Evolutionary conservation across 1,139 yeast genomes (phyloP), one percentile per base, ranked within the genome.

Genomic region (Hyphopichia fennica): DNA sequence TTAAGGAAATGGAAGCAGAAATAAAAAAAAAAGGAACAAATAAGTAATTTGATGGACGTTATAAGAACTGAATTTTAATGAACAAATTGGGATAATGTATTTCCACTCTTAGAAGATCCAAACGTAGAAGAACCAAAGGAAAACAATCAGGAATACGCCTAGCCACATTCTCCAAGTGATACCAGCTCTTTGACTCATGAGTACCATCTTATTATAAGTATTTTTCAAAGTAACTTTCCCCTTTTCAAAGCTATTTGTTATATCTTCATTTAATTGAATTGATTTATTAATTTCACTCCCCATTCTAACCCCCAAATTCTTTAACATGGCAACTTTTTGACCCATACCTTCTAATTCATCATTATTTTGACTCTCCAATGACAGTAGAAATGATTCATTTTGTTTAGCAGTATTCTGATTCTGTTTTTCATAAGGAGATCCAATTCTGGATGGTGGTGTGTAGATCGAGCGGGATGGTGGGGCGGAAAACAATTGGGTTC

Each of bases 251-350:
- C 57, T 52, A 44, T 73, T 70, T 41, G 80, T 75, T 50, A 87
- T 69, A 20, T 77, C 77, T 45, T 77, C 79, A 47, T 88, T 73
- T 44, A 85, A 67, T 46, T 80, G 66, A 48, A 82, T 81, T 25
- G 91, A 82, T 51, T 82, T 84, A 53, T 87, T 82, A 50, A 90
- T 91, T 59, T 90, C 96, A 36, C 80, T 81, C 3, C 96, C 96
- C 85, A 91, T 90, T 50, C 72, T 77, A 36, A 80, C 60, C 6
- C 96, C 86, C 43, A 88, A 65, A 45, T 78, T 81, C 63, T 88
- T 90, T 48, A 91, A 69, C 53, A 85, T 74, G 41, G 79, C 72
- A 30, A 91, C 83, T 55, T 87, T 87, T 42, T 81, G 79, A 37
- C 82, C 75, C 82, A 91, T 84, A 14, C 76, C 63, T 40, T 81